phyloP scores from a whole-genome alignment of 1,284 basidiomycete species.

The Ganoderma multipileum region DNA sequence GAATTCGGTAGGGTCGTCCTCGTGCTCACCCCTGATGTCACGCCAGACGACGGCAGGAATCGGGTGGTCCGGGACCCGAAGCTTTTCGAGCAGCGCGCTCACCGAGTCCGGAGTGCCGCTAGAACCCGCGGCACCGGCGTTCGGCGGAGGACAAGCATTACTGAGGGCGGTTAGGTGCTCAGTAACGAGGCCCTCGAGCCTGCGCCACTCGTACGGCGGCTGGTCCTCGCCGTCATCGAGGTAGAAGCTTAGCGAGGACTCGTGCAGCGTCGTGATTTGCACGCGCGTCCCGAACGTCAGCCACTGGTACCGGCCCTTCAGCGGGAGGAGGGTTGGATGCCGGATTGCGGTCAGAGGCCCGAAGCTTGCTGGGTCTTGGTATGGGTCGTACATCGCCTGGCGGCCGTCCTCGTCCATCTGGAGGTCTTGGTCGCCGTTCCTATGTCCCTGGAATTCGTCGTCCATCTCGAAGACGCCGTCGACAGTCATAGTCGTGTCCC shows the following conservation, averaged over 20 bases:
- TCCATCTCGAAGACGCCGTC: conserved; percentile 8
- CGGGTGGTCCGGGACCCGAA: conserved; percentile 24
- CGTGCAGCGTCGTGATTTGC: conserved; percentile 24
- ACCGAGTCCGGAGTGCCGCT: not conserved
- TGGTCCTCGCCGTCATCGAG: conserved; percentile 32
- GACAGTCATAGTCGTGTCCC: not conserved
- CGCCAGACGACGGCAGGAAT: conserved; percentile 36
- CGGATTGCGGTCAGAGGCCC: conserved; percentile 3
- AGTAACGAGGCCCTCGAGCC: conserved; percentile 23
- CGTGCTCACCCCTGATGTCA: conserved; percentile 32
- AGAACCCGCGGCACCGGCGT: not conserved
- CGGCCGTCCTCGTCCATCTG: not conserved
- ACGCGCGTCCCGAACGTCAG: conserved; percentile 34
- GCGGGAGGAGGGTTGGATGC: conserved; percentile 9
- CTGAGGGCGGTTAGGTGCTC: conserved; percentile 16
- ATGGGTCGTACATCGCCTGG: conserved; percentile 3
- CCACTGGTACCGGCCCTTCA: conserved; percentile 32
- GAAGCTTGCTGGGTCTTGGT: not conserved
- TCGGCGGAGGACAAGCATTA: not conserved
- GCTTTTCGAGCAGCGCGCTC: conserved; percentile 12
- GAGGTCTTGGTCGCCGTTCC: not conserved
- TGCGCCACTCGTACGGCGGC: conserved; percentile 4
- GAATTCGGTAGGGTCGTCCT: conserved; percentile 31
- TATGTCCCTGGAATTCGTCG: not conserved
- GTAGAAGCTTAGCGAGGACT: conserved; percentile 29